Percentiles rank a stretch among this genome's conserved stretches.
Evolutionary conservation across 23 red algal genomes (phyloP).

Genomic region (Rhodosorus marinus): DNA sequence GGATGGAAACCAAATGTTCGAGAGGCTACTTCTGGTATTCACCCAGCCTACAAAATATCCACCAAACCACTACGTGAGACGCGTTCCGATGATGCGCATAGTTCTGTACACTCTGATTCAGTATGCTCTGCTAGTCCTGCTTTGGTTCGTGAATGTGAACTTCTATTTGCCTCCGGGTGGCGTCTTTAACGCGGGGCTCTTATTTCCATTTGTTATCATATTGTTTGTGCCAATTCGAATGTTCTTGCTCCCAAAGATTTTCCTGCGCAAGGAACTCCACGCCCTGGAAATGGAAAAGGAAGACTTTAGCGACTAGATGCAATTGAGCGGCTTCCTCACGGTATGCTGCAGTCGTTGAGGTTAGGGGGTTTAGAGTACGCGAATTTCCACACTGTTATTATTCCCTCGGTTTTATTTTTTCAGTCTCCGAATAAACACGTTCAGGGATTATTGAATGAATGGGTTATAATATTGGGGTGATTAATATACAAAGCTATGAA

Average conservation of each 20-base stretch:
- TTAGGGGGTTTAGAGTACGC: too few relatives aligned
- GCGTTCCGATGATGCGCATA: constrained; percentile 51
- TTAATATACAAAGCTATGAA: too few relatives aligned
- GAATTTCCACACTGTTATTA: too few relatives aligned
- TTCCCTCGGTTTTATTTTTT: too few relatives aligned
- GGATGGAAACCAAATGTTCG: constrained; percentile 60
- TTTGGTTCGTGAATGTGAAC: constrained; percentile 86
- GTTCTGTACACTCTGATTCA: constrained; percentile 74
- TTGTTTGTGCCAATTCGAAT: constrained; percentile 58
- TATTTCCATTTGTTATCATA: constrained; percentile 87
- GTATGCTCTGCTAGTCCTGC: constrained; percentile 36
- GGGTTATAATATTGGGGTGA: too few relatives aligned
- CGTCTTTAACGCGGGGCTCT: constrained; percentile 80
- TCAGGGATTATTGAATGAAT: too few relatives aligned
- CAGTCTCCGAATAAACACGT: too few relatives aligned
- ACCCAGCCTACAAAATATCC: constrained; percentile 83
- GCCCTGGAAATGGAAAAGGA: constrained; percentile 3
- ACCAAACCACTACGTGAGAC: constrained; percentile 70
- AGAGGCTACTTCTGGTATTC: constrained; percentile 68
- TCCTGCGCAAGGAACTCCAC: constrained; percentile 3
- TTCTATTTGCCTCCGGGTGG: constrained; percentile 55
- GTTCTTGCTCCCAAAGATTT: constrained; percentile 1
- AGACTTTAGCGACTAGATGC: too few relatives aligned
- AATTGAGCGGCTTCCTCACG: too few relatives aligned
- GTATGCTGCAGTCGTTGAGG: too few relatives aligned